Evolutionary conservation across 352 stramenopile species (phyloP).

Genomic region (Pythium rhizo-oryzae): DNA sequence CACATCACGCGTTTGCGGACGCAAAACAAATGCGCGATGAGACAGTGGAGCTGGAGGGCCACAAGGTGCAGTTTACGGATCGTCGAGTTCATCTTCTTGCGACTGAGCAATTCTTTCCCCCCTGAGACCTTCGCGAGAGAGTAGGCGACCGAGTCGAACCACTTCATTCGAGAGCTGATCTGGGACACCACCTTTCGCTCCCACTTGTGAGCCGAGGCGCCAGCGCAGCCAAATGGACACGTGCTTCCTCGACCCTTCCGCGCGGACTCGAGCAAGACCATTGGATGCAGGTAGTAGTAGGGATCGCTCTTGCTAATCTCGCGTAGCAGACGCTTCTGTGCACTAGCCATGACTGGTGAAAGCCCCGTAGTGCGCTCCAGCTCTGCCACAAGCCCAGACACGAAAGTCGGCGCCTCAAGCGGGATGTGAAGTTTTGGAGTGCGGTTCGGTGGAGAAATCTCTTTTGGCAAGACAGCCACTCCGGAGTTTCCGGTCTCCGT

Average conservation of each 20-base stretch:
- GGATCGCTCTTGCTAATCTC: slow-evolving; percentile 70
- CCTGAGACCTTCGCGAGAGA: slow-evolving; percentile 60
- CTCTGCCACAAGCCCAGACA: slow-evolving; percentile 38
- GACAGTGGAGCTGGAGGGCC: slow-evolving; percentile 71
- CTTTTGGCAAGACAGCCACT: neutral
- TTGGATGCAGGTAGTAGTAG: slow-evolving; percentile 71
- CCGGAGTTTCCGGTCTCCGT: neutral
- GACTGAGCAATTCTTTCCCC: slow-evolving; percentile 62
- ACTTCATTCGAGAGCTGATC: slow-evolving; percentile 82
- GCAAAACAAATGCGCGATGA: slow-evolving; percentile 75
- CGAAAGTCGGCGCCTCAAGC: slow-evolving; percentile 17
- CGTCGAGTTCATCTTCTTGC: slow-evolving; percentile 85
- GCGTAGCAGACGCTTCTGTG: slow-evolving; percentile 57
- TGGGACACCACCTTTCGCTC: slow-evolving; percentile 73
- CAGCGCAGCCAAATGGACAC: slow-evolving; percentile 63
- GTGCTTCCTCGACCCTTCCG: slow-evolving; percentile 20
- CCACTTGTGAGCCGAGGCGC: slow-evolving; percentile 55
- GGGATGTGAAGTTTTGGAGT: slow-evolving; percentile 15
- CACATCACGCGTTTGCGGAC: slow-evolving; percentile 51
- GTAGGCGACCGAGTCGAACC: slow-evolving; percentile 75
- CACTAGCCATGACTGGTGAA: slow-evolving; percentile 69
- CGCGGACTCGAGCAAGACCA: slow-evolving; percentile 23
- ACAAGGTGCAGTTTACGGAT: slow-evolving; percentile 81
- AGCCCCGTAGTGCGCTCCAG: slow-evolving; percentile 47
- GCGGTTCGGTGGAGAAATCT: neutral